Evolutionary conservation across 768 basidiomycete genomes (phyloP), one percentile per base, ranked within the genome.

Genomic region (Rhizopogon vulgaris): DNA sequence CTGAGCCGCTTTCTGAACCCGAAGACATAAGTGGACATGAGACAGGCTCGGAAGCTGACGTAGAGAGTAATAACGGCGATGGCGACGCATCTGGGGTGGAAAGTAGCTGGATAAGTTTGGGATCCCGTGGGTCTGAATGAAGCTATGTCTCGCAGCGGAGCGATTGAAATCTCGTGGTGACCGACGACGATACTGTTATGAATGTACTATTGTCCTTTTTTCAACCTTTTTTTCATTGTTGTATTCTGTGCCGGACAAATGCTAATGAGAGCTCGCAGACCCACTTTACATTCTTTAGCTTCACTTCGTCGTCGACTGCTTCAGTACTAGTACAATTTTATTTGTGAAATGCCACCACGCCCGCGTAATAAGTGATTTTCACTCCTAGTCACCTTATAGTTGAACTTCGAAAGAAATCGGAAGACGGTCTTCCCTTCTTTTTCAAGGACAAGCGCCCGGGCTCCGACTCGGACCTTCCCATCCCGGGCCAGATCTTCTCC

Each of bases 21-120:
- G 53, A 49, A 12, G 48, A 55, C 2, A 34, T 34, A 46, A 24
- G 27, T 17, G 61, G 61, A 46, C 57, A 60, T 17, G 86, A 82
- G 50, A 69, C 72, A 17, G 75, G 71, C 40, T 86, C 85, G 1
- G 86, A 89, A 49, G 78, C 78, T 6, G 87, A 89, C 52, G 73
- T 79, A 10, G 87, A 88, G 65, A 84, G 84, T 58, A 83, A 80
- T 57, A 69, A 73, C 11, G 77, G 76, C 2, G 80, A 79, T 52
- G 72, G 76, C 2, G 82, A 77, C 53, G 65, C 58, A 11, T 69
- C 74, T 4, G 74, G 72, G 28, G 79, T 79, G 25, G 79, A 71
- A 36, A 74, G 79, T 45, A 88, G 85, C 56, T 91, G 88, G 88
- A 71, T 91, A 48, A 87, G 80, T 63, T 68, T 90, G 61, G 63